Evolutionary conservation across 306 rosid genomes (phyloP).

Genomic region (Rosa rugosa): DNA sequence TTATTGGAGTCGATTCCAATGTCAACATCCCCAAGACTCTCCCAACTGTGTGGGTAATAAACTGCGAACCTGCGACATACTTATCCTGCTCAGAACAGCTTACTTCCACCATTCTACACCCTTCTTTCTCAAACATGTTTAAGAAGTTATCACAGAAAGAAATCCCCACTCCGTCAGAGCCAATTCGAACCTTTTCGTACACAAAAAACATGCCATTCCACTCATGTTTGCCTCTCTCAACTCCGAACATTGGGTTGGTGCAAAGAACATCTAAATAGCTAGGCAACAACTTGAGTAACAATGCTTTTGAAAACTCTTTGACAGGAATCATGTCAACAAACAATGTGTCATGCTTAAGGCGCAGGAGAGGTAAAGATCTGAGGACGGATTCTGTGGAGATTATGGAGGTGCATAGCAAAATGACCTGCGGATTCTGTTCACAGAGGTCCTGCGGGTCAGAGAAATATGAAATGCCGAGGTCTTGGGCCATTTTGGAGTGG

Average conservation of each 20-base stretch:
- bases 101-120: background rate
- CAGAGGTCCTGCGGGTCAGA: constrained; percentile 4
- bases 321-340: constrained; percentile 7
- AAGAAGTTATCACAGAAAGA: background rate
- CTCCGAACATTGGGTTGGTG: background rate
- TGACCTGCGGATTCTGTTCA: constrained; percentile 10
- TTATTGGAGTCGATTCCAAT: background rate
- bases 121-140: background rate
- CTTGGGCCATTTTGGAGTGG: background rate
- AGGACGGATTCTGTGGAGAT: background rate
- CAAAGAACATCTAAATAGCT: background rate
- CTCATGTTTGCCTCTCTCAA: background rate
- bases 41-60: background rate
- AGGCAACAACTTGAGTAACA: background rate
- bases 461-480: constrained; percentile 5
- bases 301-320: background rate
- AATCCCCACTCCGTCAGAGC: background rate
- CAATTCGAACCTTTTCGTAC: background rate
- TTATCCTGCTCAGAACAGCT: background rate
- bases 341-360: background rate
- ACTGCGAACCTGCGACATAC: background rate
- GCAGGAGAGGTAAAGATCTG: background rate
- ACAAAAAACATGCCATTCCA: background rate
- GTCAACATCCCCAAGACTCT: background rate
- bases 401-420: constrained; percentile 13